Evolutionary conservation across 2,329 filamentous ascomycete species (phyloP).

Genomic region (Diaporthe aspalathi): DNA sequence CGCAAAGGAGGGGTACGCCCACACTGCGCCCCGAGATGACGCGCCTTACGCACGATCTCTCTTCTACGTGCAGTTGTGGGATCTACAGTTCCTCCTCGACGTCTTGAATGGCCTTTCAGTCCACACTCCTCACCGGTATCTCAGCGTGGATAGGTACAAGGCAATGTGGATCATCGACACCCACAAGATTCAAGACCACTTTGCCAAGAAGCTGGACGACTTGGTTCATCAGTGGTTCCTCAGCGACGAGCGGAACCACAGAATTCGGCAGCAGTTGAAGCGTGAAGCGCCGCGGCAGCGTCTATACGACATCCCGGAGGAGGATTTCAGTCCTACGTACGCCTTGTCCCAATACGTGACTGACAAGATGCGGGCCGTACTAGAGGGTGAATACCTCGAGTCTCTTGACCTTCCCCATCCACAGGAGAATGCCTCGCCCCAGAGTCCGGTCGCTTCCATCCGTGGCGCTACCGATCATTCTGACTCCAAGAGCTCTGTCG

Average conservation of each 20-base stretch:
- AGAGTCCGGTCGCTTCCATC: not conserved
- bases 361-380: not conserved
- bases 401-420: not conserved
- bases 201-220: not conserved
- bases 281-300: too few relatives aligned
- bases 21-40: conserved; percentile 4
- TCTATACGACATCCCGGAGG: conserved; percentile 28
- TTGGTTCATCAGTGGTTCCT: conserved; percentile 22
- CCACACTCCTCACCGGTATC: not conserved
- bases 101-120: not conserved
- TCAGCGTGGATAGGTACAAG: conserved; percentile 1
- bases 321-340: conserved; percentile 11
- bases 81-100: conserved; percentile 1
- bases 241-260: conserved; percentile 20
- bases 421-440: not conserved
- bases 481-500: not conserved
- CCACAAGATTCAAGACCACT: not conserved
- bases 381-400: conserved; percentile 18
- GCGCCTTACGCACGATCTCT: not conserved
- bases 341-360: not conserved
- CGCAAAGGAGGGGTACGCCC: not conserved
- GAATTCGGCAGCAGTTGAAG: conserved; percentile 11
- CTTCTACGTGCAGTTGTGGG: conserved; percentile 21
- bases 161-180: not conserved
- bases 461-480: not conserved